Evolutionary conservation across 2,329 filamentous ascomycete species (phyloP), one percentile per base, ranked within the genome.

Genomic region (Penicillium sclerotigenum): DNA sequence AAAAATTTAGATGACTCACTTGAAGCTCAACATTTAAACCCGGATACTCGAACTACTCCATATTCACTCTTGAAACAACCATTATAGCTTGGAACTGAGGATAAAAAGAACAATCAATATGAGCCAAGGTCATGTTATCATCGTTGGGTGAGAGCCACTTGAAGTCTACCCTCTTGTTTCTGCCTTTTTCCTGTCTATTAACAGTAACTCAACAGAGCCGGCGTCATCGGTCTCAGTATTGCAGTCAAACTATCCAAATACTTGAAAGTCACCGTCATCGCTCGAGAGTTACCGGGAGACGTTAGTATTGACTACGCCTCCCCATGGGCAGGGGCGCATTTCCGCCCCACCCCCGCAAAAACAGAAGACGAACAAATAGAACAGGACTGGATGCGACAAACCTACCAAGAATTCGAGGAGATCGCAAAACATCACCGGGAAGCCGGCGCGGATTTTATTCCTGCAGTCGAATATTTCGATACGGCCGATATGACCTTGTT

Each of bases 291-390:
- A 8, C 56, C 52, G 11, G 52, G 56, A 20, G 42, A 56, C 3
- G 9, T 26, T 14, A 16, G 26, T 4, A 26, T 51, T 28, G 38
- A 51, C 38, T 51, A 51, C 16, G 48, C 48, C 20, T 51, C 48
- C 14, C 36, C 53, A 28, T 59, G 54, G 57, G 57, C 57, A 16
- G 54, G 57, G 22, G 57, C 57, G 5, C 57, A 59, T 24, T 59
- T 57, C 28, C 57, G 53, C 28, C 54, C 54, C 28, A 33, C 38
- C 53, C 53, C 54, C 28, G 57, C 57, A 46, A 52, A 57, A 22
- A 50, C 45, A 11, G 29, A 20, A 5, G 26, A 46, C 13, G 57
- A 57, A 31, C 47, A 28, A 24, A 28, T 36, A 16, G 54, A 59
- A 42, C 57, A 59, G 34, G 20, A 24, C 26, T 34, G 47, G 9